Conservation (phyloP, 2,329 filamentous ascomycete species). For the Aspergillus sp. region DNA sequence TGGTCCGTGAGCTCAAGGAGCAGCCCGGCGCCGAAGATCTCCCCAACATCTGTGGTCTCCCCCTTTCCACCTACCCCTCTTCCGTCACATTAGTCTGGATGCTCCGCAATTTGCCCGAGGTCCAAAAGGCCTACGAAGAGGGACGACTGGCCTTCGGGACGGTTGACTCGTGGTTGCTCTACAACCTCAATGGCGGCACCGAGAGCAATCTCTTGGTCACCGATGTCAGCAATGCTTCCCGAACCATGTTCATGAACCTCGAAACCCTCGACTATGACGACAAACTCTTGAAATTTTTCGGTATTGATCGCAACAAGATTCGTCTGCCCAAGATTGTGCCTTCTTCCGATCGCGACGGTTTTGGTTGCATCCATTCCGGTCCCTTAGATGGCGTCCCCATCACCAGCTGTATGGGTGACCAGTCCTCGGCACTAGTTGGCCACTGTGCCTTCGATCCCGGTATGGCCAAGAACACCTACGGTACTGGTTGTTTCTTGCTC, state of each 20-base stretch:
- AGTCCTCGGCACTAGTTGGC: conserved; percentile 77
- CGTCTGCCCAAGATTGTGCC: conserved; percentile 74
- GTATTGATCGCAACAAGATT: conserved; percentile 62
- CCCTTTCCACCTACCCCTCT: conserved; percentile 80
- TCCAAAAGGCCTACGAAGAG: conserved; percentile 66
- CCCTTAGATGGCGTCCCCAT: conserved; percentile 63
- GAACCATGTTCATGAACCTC: conserved; percentile 93
- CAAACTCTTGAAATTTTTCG: conserved; percentile 68
- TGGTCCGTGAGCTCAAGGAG: conserved; percentile 69
- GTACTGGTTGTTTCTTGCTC: conserved; percentile 79
- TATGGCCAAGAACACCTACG: conserved; percentile 83
- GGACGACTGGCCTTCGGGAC: conserved; percentile 75
- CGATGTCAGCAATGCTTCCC: conserved; percentile 77
- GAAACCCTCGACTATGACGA: conserved; percentile 73
- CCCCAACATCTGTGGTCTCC: conserved; percentile 65
- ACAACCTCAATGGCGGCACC: conserved; percentile 65
- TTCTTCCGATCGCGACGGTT: conserved; percentile 66
- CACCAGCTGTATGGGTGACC: conserved; percentile 78
- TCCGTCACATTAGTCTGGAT: conserved; percentile 80
- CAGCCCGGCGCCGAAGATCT: conserved; percentile 61
- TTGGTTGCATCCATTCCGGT: conserved; percentile 59
- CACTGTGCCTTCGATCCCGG: conserved; percentile 77
- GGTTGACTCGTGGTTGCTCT: conserved; percentile 81
- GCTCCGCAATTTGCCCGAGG: conserved; percentile 60
- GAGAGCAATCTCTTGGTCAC: conserved; percentile 66